phyloP scores from a whole-genome alignment of 2,329 filamentous ascomycete genomes.

The Teratosphaeria gauchensis region DNA sequence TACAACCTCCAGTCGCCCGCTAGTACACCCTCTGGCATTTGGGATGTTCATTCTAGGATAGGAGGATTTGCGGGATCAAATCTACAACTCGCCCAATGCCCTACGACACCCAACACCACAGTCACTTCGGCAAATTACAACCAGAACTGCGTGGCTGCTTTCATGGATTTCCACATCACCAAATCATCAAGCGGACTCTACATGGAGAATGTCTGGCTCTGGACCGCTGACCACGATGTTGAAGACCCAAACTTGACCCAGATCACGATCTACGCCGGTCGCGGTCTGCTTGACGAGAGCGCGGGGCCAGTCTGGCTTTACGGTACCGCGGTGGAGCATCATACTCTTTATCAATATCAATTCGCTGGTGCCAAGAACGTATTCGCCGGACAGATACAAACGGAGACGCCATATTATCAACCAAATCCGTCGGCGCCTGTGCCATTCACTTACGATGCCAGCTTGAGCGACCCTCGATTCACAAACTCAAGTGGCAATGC shows the following conservation, averaged over 20 bases:
- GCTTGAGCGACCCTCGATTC: slow-evolving; percentile 61
- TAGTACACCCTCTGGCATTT: slow-evolving; percentile 39
- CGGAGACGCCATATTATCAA: slow-evolving; percentile 80
- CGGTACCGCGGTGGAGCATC: slow-evolving; percentile 57
- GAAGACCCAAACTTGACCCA: slow-evolving; percentile 62
- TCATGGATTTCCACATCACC: slow-evolving; percentile 35
- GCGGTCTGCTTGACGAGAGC: slow-evolving; percentile 72
- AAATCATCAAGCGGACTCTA: slow-evolving; percentile 53
- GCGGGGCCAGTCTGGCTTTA: slow-evolving; percentile 48
- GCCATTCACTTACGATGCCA: slow-evolving; percentile 52
- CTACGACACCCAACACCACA: slow-evolving; percentile 19
- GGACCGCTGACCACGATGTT: slow-evolving; percentile 45
- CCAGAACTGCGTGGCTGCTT: slow-evolving; percentile 22
- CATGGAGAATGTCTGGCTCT: slow-evolving; percentile 50
- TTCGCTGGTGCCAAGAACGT: slow-evolving; percentile 65
- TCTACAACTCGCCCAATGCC: slow-evolving; percentile 34
- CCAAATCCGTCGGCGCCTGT: slow-evolving; percentile 64
- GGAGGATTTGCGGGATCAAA: slow-evolving; percentile 43
- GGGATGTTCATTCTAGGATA: slow-evolving; percentile 46
- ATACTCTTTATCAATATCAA: slow-evolving; percentile 68
- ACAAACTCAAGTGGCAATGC: slow-evolving; percentile 33
- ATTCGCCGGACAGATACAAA: slow-evolving; percentile 74
- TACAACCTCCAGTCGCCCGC: slow-evolving; percentile 53
- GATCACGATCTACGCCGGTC: slow-evolving; percentile 83
- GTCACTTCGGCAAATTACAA: slow-evolving; percentile 13